Percentiles rank a stretch among this genome's conserved stretches.
Conservation (phyloP, 75 land plant species). For the Cupressus sempervirens region DNA sequence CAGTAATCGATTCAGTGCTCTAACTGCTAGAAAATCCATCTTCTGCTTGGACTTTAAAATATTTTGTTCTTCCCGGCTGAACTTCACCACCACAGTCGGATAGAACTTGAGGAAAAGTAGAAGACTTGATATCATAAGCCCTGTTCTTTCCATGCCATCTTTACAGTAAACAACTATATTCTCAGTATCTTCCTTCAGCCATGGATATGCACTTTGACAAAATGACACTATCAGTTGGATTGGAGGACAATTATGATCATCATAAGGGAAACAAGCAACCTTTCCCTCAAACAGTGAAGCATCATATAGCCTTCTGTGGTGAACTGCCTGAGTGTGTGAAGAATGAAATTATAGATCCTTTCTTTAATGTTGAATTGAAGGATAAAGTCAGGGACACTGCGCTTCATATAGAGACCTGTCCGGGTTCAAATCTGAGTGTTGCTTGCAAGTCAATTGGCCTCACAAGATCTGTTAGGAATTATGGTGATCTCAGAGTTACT, state of each 20-base stretch:
- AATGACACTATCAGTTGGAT: conserved; percentile 81
- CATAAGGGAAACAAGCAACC: conserved; percentile 97
- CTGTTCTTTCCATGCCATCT: conserved; percentile 98
- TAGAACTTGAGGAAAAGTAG: conserved; percentile 93
- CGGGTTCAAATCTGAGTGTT: not conserved
- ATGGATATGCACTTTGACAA: conserved; percentile 96
- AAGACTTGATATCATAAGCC: conserved; percentile 98
- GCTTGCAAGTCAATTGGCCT: not conserved
- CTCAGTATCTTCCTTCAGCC: conserved; percentile 94
- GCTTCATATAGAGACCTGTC: not conserved
- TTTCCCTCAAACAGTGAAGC: conserved; percentile 16
- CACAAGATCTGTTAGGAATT: not conserved
- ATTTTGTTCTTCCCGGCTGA: too few species aligned
- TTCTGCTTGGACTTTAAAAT: too few species aligned
- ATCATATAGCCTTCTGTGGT: not conserved
- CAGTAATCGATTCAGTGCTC: too few species aligned
- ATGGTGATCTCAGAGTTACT: not conserved
- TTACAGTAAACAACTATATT: conserved; percentile 99
- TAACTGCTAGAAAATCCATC: too few species aligned
- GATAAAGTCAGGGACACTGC: not conserved
- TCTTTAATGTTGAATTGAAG: not conserved
- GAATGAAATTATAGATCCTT: not conserved
- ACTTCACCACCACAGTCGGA: conserved; percentile 94
- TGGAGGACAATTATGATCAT: conserved; percentile 98
- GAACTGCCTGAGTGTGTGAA: not conserved